These are phyloP conservation scores for Mycena crocata DNA, from an alignment of 768 basidiomycete genomes.

Conservation along the genomic window DNA sequence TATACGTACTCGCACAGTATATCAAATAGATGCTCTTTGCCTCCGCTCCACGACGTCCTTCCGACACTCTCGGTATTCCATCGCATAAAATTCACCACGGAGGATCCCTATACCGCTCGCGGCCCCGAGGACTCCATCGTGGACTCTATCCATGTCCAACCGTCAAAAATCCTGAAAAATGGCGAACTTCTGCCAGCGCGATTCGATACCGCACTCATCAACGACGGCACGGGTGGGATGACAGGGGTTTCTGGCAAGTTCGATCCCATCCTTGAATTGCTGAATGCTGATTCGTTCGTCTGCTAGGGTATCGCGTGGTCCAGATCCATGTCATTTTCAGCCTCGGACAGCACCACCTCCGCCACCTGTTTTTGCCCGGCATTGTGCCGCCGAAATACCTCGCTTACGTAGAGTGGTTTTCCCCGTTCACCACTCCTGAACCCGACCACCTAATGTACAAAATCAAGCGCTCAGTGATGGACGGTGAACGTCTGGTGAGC, in stretches of 20 bases:
- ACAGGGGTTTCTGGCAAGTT: conserved; percentile 35
- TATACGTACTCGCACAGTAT: no score
- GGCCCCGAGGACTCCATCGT: conserved; percentile 35
- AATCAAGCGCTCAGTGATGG: conserved; percentile 9
- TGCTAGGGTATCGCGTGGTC: background rate
- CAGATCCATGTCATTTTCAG: conserved; percentile 20
- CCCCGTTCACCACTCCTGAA: conserved; percentile 29
- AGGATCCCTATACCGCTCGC: conserved; percentile 12
- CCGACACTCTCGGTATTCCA: no score
- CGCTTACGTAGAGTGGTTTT: conserved; percentile 44
- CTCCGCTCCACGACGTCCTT: no score
- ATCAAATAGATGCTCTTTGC: no score
- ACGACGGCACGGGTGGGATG: conserved; percentile 7
- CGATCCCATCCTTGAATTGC: background rate
- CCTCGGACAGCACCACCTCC: no score
- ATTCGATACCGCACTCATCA: conserved; percentile 46
- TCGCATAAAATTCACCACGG: conserved; percentile 46
- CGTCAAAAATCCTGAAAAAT: conserved; percentile 24
- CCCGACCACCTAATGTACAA: conserved; percentile 36
- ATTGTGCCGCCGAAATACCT: conserved; percentile 29
- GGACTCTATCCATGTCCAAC: conserved; percentile 43
- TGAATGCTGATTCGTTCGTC: background rate
- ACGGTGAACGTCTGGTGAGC: conserved; percentile 30
- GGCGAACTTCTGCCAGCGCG: conserved; percentile 34
- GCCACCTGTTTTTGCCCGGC: conserved; percentile 18